Conservation (phyloP, 768 basidiomycete genomes). For the Pleurotus citrinopileatus region DNA sequence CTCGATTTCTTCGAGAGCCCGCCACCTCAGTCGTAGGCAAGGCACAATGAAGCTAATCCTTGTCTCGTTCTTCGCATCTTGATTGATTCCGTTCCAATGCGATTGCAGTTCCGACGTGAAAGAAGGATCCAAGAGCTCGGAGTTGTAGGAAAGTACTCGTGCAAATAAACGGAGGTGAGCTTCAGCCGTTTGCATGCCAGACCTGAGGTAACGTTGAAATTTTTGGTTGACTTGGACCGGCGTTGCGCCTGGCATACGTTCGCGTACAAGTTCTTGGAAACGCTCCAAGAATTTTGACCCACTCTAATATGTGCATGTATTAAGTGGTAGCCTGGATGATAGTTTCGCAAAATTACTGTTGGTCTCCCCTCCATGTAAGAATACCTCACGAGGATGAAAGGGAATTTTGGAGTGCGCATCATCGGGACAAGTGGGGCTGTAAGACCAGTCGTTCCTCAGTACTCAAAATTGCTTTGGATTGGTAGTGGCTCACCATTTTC, state of each 20-base stretch:
- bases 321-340: not conserved
- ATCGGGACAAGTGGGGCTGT: conserved; percentile 18
- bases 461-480: not conserved
- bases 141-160: conserved; percentile 18
- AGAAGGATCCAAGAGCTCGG: conserved; percentile 14
- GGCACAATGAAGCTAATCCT: conserved; percentile 19
- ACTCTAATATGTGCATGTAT: conserved; percentile 8
- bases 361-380: conserved; percentile 18
- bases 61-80: conserved; percentile 16
- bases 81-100: conserved; percentile 18
- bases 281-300: conserved; percentile 17
- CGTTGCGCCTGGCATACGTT: conserved; percentile 14
- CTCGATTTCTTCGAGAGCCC: conserved; percentile 20
- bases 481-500: conserved; percentile 10
- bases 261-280: conserved; percentile 15
- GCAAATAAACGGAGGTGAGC: conserved; percentile 19
- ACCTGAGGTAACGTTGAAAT: conserved; percentile 12
- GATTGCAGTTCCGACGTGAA: conserved; percentile 17
- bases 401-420: conserved; percentile 18
- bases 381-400: conserved; percentile 16
- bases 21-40: conserved; percentile 16
- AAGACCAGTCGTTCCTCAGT: not conserved
- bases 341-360: not conserved
- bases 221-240: conserved; percentile 13
- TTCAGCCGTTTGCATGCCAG: conserved; percentile 16